Percentiles rank a stretch among this genome's conserved stretches.
Evolutionary conservation across 352 stramenopile species (phyloP).

Genomic region (Hyaloperonospora brassicae): DNA sequence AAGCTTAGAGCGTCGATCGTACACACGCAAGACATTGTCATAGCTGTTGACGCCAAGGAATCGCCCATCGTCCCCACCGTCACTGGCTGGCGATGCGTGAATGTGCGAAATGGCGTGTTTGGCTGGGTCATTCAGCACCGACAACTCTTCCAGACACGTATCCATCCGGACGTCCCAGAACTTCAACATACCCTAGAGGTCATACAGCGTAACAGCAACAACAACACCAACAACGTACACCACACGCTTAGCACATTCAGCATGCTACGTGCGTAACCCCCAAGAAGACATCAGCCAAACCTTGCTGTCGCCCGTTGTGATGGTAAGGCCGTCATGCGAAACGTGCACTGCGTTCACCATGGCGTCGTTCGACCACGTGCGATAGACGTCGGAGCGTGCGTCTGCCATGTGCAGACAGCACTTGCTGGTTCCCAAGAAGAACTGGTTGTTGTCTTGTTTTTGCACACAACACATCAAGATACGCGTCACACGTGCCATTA

Average conservation of each 20-base stretch:
- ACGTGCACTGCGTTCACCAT: slow-evolving; percentile 85
- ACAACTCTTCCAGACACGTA: slow-evolving; percentile 67
- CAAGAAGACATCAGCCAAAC: slow-evolving; percentile 20
- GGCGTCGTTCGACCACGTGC: slow-evolving; percentile 74
- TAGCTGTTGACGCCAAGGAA: slow-evolving; percentile 85
- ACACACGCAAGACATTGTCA: slow-evolving; percentile 85
- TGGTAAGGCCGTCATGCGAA: slow-evolving; percentile 58
- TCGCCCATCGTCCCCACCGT: slow-evolving; percentile 63
- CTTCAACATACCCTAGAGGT: slow-evolving; percentile 65
- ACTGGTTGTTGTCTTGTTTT: slow-evolving; percentile 66
- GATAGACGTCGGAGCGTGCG: slow-evolving; percentile 44
- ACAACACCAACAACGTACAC: neutral
- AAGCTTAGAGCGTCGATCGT: slow-evolving; percentile 75
- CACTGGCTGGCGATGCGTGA: slow-evolving; percentile 63
- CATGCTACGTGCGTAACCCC: neutral
- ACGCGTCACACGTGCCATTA: too few species aligned
- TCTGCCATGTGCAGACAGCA: slow-evolving; percentile 68
- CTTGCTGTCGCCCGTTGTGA: slow-evolving; percentile 82
- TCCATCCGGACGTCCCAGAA: slow-evolving; percentile 84
- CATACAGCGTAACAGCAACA: neutral
- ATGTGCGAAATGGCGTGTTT: slow-evolving; percentile 79
- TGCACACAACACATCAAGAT: neutral
- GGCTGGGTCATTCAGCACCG: slow-evolving; percentile 65
- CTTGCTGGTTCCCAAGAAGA: slow-evolving; percentile 78
- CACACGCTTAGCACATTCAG: slow-evolving; percentile 2